Percentiles rank a stretch among this genome's conserved stretches.
Conservation (phyloP, 257 asterid species). For the Solanum tacnaense region DNA sequence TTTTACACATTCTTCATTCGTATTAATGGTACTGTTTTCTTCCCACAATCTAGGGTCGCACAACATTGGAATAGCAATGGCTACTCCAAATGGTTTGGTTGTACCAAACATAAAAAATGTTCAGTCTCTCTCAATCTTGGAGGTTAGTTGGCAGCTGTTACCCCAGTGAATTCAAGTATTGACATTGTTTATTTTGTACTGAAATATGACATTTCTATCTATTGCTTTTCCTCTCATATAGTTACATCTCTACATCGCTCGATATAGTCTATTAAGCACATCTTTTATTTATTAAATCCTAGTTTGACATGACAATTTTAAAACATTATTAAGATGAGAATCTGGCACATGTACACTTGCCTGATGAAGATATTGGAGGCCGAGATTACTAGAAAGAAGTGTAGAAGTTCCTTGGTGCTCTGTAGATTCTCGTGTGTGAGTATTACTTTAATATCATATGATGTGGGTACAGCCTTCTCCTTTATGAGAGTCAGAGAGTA, state of each 20-base stretch:
- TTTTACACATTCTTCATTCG: neutral
- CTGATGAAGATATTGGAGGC: neutral
- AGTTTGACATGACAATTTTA: neutral
- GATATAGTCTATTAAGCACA: neutral
- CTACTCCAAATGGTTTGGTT: conserved; percentile 87
- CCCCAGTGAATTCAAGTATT: neutral
- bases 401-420: neutral
- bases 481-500: neutral
- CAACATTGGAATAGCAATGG: conserved; percentile 95
- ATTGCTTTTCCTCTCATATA: neutral
- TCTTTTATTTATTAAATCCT: neutral
- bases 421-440: neutral
- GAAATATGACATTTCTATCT: neutral
- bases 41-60: conserved; percentile 48
- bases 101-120: conserved; percentile 93
- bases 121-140: conserved; percentile 71
- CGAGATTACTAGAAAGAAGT: neutral
- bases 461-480: neutral
- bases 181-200: neutral
- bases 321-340: neutral
- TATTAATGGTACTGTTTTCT: neutral
- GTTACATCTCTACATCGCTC: neutral
- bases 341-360: neutral
- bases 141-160: conserved; percentile 44
- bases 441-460: neutral